Percentiles rank a stretch among this genome's conserved stretches.
Conservation (phyloP, 2,329 filamentous ascomycete species). For the Beauveria asiatica region DNA sequence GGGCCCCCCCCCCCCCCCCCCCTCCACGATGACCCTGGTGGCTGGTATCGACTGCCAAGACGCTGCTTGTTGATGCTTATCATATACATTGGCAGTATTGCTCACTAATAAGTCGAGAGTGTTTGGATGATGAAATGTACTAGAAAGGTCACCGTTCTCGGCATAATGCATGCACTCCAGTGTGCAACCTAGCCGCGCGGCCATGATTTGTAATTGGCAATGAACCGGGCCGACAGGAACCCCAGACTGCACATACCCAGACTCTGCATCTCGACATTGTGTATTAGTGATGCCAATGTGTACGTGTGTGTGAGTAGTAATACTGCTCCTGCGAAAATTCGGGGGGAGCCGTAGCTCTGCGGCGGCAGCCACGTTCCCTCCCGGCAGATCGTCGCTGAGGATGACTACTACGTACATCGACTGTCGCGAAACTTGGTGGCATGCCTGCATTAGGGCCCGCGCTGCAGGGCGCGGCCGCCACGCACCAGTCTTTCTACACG, state of each 20-base stretch:
- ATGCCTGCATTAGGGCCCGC: slow-evolving; percentile 30
- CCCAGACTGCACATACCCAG: slow-evolving; percentile 32
- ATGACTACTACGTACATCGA: slow-evolving; percentile 21
- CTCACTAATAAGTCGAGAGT: slow-evolving; percentile 26
- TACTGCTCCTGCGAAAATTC: background rate
- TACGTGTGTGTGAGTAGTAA: background rate
- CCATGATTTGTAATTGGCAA: slow-evolving; percentile 21
- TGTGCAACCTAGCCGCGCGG: slow-evolving; percentile 20
- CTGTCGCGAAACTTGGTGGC: slow-evolving; percentile 36
- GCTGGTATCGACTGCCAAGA: slow-evolving; percentile 23
- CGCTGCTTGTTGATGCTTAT: slow-evolving; percentile 38
- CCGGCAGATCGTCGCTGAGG: slow-evolving; percentile 23
- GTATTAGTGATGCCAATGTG: background rate
- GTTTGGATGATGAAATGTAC: slow-evolving; percentile 22
- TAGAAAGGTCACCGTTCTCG: slow-evolving; percentile 17
- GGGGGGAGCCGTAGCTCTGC: slow-evolving; percentile 1
- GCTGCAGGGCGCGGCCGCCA: slow-evolving; percentile 20
- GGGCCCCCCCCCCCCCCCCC: too few species aligned
- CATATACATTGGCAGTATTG: slow-evolving; percentile 34
- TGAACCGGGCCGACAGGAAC: slow-evolving; percentile 17
- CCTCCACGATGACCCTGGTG: slow-evolving; percentile 30
- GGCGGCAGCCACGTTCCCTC: slow-evolving; percentile 22
- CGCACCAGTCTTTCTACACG: slow-evolving; percentile 26
- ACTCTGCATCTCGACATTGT: slow-evolving; percentile 31
- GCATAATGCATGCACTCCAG: background rate